These are phyloP conservation scores for Coccomyxa subellipsoidea DNA, from an alignment of 163 green algal species.

Conservation along the genomic window DNA sequence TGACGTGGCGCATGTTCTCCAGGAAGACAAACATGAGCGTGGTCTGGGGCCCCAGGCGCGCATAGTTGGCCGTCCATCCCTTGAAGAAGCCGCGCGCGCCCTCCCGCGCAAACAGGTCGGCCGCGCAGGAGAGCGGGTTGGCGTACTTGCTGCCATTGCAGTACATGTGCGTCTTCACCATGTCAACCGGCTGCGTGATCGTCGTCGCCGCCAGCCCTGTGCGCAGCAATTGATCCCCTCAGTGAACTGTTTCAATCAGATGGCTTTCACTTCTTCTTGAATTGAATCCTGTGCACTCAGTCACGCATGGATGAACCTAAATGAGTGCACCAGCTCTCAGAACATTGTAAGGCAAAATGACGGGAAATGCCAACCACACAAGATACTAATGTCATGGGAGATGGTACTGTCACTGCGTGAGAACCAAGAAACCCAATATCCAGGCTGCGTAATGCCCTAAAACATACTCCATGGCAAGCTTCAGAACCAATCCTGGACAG, in stretches of 20 bases:
- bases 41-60: constrained; percentile 83
- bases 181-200: constrained; percentile 85
- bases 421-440: too few relatives aligned
- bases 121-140: constrained; percentile 47
- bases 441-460: too few relatives aligned
- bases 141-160: constrained; percentile 34
- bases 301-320: too few relatives aligned
- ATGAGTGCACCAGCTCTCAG: too few relatives aligned
- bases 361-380: too few relatives aligned
- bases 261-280: too few relatives aligned
- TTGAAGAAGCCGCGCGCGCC: constrained; percentile 72
- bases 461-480: too few relatives aligned
- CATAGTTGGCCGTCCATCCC: constrained; percentile 84
- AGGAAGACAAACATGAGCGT: constrained; percentile 79
- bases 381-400: too few relatives aligned
- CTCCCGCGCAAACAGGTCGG: constrained; percentile 52
- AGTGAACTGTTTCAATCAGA: not conserved
- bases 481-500: too few relatives aligned
- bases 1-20: constrained; percentile 51
- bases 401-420: too few relatives aligned
- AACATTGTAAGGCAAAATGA: too few relatives aligned
- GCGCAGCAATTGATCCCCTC: not conserved
- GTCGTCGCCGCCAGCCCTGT: constrained; percentile 88
- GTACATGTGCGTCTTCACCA: constrained; percentile 87
- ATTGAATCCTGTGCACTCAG: too few relatives aligned